A percentile compares a stretch with the other conserved stretches of the same genome.
Evolutionary conservation across 352 stramenopile species (phyloP).

Genomic region (Paralagenidium karlingii): DNA sequence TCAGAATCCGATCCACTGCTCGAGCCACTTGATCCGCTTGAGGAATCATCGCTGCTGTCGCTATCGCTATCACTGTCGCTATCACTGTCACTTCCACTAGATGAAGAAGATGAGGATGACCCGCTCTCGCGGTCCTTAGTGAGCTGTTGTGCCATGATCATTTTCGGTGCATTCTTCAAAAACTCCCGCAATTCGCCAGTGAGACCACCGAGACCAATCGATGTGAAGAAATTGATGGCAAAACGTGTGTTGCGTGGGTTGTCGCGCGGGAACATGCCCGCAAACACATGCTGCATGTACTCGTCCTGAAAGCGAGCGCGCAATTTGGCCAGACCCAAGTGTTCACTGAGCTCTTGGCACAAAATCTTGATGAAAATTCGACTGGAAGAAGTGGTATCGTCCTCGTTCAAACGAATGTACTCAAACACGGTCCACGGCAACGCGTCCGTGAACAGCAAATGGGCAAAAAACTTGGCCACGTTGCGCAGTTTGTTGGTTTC

Average conservation of each 20-base stretch:
- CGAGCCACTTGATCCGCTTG: conserved; percentile 12
- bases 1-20: conserved; percentile 26
- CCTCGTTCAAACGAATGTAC: conserved; percentile 95
- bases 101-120: neutral
- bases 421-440: conserved; percentile 97
- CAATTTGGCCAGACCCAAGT: conserved; percentile 93
- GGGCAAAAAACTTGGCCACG: conserved; percentile 98
- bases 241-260: conserved; percentile 97
- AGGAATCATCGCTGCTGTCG: conserved; percentile 28
- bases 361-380: conserved; percentile 99
- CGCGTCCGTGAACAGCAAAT: conserved; percentile 95
- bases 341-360: conserved; percentile 95
- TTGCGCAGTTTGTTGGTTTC: conserved; percentile 99
- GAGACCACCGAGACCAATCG: conserved; percentile 95
- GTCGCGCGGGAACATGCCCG: conserved; percentile 94
- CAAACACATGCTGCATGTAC: conserved; percentile 87
- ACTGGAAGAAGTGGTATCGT: conserved; percentile 97
- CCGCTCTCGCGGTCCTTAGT: conserved; percentile 3
- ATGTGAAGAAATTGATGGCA: conserved; percentile 99
- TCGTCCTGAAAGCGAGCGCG: conserved; percentile 91
- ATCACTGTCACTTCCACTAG: conserved; percentile 9
- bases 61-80: conserved; percentile 12
- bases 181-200: conserved; percentile 94
- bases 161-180: conserved; percentile 93
- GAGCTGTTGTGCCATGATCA: conserved; percentile 81